These are phyloP conservation scores for Rhizopus delemar DNA, from an alignment of 371 early-diverging fungal species.

Conservation along the genomic window DNA sequence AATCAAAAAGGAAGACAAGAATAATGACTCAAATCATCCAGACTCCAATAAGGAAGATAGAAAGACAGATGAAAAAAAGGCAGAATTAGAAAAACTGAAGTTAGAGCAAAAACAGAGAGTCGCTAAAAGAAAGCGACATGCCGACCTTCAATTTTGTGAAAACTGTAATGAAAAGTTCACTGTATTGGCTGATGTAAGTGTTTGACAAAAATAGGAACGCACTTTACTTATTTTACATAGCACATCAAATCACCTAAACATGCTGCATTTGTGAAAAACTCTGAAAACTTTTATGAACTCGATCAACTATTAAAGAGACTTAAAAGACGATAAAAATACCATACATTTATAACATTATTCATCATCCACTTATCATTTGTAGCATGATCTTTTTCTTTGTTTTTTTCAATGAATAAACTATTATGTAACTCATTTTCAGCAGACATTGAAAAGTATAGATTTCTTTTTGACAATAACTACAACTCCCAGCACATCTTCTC, in stretches of 20 bases:
- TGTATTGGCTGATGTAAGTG: constrained; percentile 32
- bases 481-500: too few species aligned
- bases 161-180: constrained; percentile 39
- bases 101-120: constrained; percentile 1
- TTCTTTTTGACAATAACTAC: too few species aligned
- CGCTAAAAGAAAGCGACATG: constrained; percentile 12
- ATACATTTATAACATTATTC: too few species aligned
- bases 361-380: background rate
- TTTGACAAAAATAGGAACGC: background rate
- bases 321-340: background rate
- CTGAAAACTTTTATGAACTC: constrained; percentile 39
- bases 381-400: background rate
- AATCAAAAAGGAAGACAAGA: background rate
- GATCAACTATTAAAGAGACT: constrained; percentile 31
- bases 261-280: constrained; percentile 33
- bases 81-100: constrained; percentile 5
- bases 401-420: too few species aligned
- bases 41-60: constrained; percentile 7
- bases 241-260: constrained; percentile 37
- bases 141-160: constrained; percentile 38
- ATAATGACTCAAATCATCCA: background rate
- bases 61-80: constrained; percentile 11
- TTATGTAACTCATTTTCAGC: too few species aligned
- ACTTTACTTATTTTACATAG: constrained; percentile 18
- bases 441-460: too few species aligned